Evolutionary conservation across 208 protist genomes (phyloP).

Genomic region (Herpetomonas muscarum): DNA sequence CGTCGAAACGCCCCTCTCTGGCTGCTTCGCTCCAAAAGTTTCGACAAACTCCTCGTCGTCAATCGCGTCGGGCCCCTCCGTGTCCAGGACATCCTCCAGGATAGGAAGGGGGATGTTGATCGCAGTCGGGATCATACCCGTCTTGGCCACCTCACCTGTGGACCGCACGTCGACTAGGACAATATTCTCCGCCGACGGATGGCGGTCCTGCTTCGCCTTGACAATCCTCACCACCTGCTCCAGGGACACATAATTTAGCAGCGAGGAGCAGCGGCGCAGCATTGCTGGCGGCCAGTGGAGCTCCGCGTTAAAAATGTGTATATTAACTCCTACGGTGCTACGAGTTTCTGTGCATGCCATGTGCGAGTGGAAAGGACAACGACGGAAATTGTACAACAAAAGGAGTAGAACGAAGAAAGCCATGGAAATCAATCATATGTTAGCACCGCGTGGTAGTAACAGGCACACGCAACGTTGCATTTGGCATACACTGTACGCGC

Average conservation of each 20-base stretch:
- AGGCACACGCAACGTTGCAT: no score
- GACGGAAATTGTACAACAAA: no score
- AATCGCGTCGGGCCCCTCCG: conserved; percentile 1
- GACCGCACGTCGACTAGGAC: conserved; percentile 74
- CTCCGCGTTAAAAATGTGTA: no score
- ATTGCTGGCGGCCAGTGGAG: no score
- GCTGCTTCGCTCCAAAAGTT: conserved; percentile 39
- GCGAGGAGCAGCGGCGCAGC: conserved; percentile 12
- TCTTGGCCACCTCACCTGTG: conserved; percentile 56
- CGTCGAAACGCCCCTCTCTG: conserved; percentile 29
- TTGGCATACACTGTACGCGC: no score
- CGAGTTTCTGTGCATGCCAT: no score
- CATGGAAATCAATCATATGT: no score
- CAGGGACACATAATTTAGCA: conserved; percentile 31
- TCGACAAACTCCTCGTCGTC: conserved; percentile 42
- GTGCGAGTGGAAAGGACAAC: no score
- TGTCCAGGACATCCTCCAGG: conserved; percentile 31
- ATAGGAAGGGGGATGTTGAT: conserved; percentile 66
- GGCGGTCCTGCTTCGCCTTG: conserved; percentile 30
- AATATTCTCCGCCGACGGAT: conserved; percentile 19
- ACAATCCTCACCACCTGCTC: conserved; percentile 66
- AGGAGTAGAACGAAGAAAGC: no score
- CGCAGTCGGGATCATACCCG: conserved; percentile 63
- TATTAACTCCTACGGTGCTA: no score
- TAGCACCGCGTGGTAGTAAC: no score